Conservation (phyloP, 495 filamentous ascomycete species). For the Zalerion maritima region DNA sequence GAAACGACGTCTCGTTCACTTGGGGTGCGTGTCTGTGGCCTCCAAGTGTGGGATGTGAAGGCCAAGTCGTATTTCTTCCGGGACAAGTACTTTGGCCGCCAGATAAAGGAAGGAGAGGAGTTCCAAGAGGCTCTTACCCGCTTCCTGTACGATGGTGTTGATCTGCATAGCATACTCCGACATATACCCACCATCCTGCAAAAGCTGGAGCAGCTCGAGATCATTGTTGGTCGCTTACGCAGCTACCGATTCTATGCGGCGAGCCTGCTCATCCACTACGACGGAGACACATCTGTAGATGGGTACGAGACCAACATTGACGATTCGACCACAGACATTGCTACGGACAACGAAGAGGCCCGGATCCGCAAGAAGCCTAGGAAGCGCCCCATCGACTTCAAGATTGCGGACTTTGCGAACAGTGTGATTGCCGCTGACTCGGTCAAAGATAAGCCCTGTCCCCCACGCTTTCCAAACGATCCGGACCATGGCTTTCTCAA, state of each 20-base stretch:
- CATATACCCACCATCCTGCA: slow-evolving; percentile 80
- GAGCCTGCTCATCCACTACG: slow-evolving; percentile 86
- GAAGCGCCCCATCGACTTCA: slow-evolving; percentile 59
- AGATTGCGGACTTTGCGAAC: slow-evolving; percentile 97
- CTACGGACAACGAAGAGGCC: slow-evolving; percentile 34
- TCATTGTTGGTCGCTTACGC: slow-evolving; percentile 60
- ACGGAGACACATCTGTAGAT: slow-evolving; percentile 47
- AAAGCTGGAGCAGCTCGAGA: slow-evolving; percentile 67
- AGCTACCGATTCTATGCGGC: slow-evolving; percentile 94
- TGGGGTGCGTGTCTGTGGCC: slow-evolving; percentile 85
- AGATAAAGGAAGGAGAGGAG: slow-evolving; percentile 74
- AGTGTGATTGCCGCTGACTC: slow-evolving; percentile 81
- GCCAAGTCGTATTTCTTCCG: slow-evolving; percentile 74
- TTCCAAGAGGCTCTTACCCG: slow-evolving; percentile 80
- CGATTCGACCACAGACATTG: slow-evolving; percentile 31
- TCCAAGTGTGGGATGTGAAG: slow-evolving; percentile 88
- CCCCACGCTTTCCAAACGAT: slow-evolving; percentile 63
- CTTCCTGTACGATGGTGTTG: slow-evolving; percentile 85
- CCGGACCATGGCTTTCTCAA: slow-evolving; percentile 83
- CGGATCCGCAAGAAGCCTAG: slow-evolving; percentile 18
- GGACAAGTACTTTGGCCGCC: slow-evolving; percentile 93
- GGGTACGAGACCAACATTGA: slow-evolving; percentile 34
- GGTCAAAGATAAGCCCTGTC: slow-evolving; percentile 49
- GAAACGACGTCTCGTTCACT: slow-evolving; percentile 82
- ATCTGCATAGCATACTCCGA: slow-evolving; percentile 55